Base-by-base conservation (phyloP, 2,329 filamentous ascomycete species). In the Xylariaceae sp. region DNA sequence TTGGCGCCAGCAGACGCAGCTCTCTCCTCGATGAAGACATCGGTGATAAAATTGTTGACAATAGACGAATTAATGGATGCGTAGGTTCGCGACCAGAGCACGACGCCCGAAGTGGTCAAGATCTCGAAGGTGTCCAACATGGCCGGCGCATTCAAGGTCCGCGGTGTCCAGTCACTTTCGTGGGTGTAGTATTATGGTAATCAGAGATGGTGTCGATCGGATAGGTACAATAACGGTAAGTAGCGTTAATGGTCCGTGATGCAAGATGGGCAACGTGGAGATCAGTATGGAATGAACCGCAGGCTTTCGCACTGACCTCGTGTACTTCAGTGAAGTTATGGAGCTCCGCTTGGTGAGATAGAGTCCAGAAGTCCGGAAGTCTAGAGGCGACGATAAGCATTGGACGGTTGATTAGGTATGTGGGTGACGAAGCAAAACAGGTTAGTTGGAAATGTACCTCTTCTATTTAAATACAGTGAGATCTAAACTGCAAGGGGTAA, bases 61-160 rank as follows among this genome's bases (percentile, higher is more conserved):
- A 96, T 79, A 64, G 87, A 85, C 43, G 88, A 82, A 69, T 85
- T 91, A 68, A 95, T 84, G 2, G 87, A 80, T 52, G 86, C 84
- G 71, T 92, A 96, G 30, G 85, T 87, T 70, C 88, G 87, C 58
- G 92, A 96, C 94, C 94, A 99, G 53, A 99, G 83, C 55, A 99
- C 94, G 60, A 99, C 91, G 54, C 94, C 94, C 3, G 91, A 95
- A 39, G 92, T 95, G 57, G 92, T 96, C 58, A 99, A 74, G 62
- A 99, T 94, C 73, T 99, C 92, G 71, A 99, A 99, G 12, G 89
- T 87, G 76, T 99, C 94, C 74, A 99, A 76, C 92, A 97, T 97
- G 55, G 63, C 48, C 55, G 26, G 11, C 48, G 32, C 56, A 53
- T 56, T 30, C 45, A 40, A 45, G 37, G 37, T 32, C 27, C 31